A percentile compares a stretch with the other conserved stretches of the same genome.
Conservation (phyloP, 208 protist genomes). For the Vickermania ingenoplastis region DNA sequence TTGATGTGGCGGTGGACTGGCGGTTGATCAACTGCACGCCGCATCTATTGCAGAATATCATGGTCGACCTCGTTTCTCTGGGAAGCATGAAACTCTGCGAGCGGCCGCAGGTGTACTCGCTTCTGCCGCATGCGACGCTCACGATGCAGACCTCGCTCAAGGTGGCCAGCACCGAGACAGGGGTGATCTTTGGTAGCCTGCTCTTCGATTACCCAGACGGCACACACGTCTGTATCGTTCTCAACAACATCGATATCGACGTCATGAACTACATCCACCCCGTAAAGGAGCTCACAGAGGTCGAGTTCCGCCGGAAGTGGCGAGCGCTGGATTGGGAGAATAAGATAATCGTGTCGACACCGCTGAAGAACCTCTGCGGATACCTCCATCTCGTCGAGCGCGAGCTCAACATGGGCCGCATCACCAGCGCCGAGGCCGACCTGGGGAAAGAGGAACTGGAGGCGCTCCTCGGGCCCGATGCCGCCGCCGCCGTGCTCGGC, state of each 20-base stretch:
- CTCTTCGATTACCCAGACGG: constrained; percentile 91
- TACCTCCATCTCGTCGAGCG: constrained; percentile 90
- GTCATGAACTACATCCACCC: constrained; percentile 98
- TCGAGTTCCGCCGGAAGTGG: constrained; percentile 96
- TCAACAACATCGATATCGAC: constrained; percentile 97
- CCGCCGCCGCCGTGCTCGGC: too few species aligned
- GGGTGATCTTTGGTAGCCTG: constrained; percentile 96
- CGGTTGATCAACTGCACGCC: constrained; percentile 92
- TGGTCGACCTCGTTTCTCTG: constrained; percentile 93
- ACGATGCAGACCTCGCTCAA: constrained; percentile 94
- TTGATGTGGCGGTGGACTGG: constrained; percentile 96
- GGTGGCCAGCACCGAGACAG: constrained; percentile 95
- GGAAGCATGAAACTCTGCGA: constrained; percentile 97
- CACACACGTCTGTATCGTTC: constrained; percentile 87
- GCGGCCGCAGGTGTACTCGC: constrained; percentile 89
- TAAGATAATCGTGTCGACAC: constrained; percentile 91
- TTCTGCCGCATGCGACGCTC: constrained; percentile 80
- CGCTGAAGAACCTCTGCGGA: constrained; percentile 59
- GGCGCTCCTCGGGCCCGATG: constrained; percentile 37
- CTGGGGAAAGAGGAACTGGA: constrained; percentile 1
- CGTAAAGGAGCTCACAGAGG: constrained; percentile 59
- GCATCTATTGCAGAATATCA: constrained; percentile 92
- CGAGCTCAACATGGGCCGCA: constrained; percentile 91
- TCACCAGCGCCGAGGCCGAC: constrained; percentile 10
- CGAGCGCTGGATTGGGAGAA: constrained; percentile 99